Base-by-base conservation (phyloP, 495 filamentous ascomycete genomes). In the Penicillium paradoxum region DNA sequence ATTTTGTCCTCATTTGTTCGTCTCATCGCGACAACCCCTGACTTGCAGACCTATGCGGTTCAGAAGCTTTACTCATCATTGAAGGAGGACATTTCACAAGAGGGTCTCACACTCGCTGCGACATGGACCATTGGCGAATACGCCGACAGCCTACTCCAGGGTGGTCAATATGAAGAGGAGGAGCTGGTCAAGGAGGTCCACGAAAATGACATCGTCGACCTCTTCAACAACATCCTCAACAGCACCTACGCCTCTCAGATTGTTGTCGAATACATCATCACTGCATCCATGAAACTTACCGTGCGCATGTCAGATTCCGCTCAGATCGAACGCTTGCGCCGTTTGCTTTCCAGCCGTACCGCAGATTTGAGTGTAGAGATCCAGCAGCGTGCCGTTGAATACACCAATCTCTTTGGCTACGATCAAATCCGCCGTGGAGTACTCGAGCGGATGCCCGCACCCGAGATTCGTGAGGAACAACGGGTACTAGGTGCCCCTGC, bases 91-190 rank as follows among this genome's bases (percentile, higher is more conserved):
- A 96, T 97, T 58, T 95, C 91, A 10, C 95, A 97, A 64, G 95
- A 98, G 67, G 92, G 90, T 57, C 76, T 98, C 49, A 96, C 88
- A 10, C 79, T 97, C 25, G 90, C 93, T 19, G 95, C 88, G 27
- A 85, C 93, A n/a, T 98, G 93, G 93, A 91, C 91, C 11, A 97
- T 98, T 70, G 93, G 93, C 58, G 93, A 98, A 76, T 98, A 91
- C 67, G 90, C 91, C 30, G 93, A 97, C 67, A 82, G 87, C 4
- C 75, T 98, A 13, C 79, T 98, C 14, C 79, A 81, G 48, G 91
- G 91, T 24, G 92, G 95, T 15, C 85, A 91, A 62, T 97, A 96
- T 55, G 92, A 97, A 68, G 91, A 97, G 63, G 93, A 95, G 62
- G 93, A 97, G 62, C 73, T 96, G 3, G 91, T 96, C 9, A 81